A percentile compares a stretch with the other conserved stretches of the same genome.
Conservation (phyloP, 345 rosid species). For the Turnera subulata region DNA sequence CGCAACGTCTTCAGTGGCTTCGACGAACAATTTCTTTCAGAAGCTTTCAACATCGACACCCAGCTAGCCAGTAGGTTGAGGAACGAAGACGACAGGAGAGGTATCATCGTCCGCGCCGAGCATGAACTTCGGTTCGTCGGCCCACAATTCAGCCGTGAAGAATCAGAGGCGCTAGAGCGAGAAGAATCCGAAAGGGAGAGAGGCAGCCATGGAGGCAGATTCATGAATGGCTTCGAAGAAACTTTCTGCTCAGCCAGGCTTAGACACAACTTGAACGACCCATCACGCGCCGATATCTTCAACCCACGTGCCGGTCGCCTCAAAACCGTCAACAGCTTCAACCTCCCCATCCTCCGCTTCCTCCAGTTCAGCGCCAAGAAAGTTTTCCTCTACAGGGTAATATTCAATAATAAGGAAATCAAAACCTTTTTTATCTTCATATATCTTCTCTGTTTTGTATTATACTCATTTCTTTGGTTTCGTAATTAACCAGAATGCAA, state of each 20-base stretch:
- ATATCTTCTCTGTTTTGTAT: too few relatives aligned
- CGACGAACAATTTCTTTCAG: conserved; percentile 29
- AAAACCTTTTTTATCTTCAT: too few relatives aligned
- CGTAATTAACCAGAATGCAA: conserved; percentile 39
- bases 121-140: conserved; percentile 31
- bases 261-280: conserved; percentile 41
- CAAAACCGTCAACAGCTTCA: conserved; percentile 45
- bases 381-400: conserved; percentile 42
- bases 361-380: conserved; percentile 53
- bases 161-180: not conserved
- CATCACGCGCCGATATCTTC: conserved; percentile 46
- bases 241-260: conserved; percentile 48
- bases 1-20: conserved; percentile 50
- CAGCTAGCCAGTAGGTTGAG: conserved; percentile 43
- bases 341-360: conserved; percentile 46
- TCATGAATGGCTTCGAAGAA: conserved; percentile 56
- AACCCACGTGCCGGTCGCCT: conserved; percentile 64
- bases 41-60: conserved; percentile 39
- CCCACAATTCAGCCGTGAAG: conserved; percentile 17
- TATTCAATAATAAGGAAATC: too few relatives aligned
- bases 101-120: conserved; percentile 46
- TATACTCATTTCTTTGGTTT: too few relatives aligned
- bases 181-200: not conserved
- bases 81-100: conserved; percentile 40
- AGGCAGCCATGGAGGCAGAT: not conserved